Evolutionary conservation across 202 grass and related monocot genomes (phyloP).

Genomic region (Alloteropsis angusta): DNA sequence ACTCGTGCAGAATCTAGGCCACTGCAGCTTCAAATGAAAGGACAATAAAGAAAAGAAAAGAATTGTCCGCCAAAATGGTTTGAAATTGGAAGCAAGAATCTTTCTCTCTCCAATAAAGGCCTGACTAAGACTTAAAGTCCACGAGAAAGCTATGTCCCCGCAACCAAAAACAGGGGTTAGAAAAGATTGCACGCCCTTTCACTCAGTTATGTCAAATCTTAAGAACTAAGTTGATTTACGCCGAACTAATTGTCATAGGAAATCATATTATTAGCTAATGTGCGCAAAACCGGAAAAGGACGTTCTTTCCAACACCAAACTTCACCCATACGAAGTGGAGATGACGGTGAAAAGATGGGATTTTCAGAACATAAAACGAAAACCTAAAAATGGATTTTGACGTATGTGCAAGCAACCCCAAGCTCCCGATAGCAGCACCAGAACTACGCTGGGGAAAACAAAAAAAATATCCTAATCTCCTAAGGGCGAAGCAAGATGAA

Average conservation of each 20-base stretch:
- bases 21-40: conserved; percentile 31
- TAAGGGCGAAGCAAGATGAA: background rate
- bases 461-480: background rate
- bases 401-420: conserved; percentile 23
- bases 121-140: conserved; percentile 39
- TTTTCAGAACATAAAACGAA: background rate
- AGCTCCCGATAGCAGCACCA: background rate
- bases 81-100: conserved; percentile 39
- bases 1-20: conserved; percentile 16
- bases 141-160: conserved; percentile 23
- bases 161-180: conserved; percentile 20
- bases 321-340: background rate
- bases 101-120: conserved; percentile 35
- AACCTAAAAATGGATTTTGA: background rate
- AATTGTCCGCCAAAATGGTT: conserved; percentile 29
- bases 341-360: background rate
- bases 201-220: background rate
- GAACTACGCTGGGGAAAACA: background rate
- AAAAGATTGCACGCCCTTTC: background rate
- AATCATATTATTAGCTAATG: background rate
- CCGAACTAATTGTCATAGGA: background rate
- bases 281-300: background rate
- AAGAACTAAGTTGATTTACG: conserved; percentile 15
- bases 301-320: background rate
- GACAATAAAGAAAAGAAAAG: conserved; percentile 5